Base-by-base conservation (phyloP, 192 early-diverging fungal genomes). In the Chytriomyces sp. region DNA sequence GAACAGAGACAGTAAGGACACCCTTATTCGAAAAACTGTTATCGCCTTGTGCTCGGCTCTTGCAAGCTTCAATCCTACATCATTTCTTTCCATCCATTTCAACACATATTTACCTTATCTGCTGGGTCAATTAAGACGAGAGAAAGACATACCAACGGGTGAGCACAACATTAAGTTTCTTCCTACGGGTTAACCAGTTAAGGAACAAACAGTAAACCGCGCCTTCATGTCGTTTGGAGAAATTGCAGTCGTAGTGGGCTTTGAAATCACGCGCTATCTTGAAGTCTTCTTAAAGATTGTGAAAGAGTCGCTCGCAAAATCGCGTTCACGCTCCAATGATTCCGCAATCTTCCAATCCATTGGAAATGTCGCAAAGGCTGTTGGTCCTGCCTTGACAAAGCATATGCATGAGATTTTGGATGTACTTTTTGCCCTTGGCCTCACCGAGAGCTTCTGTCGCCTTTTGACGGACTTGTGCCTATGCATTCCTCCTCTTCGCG, bases 331-430 rank as follows among this genome's bases (percentile, higher is more conserved):
- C 32, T 76, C 93, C 36, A 93, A 84, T 74, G 84, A 90, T 57
- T 76, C 86, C 28, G 76, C 93, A 31, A 80, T 90, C n/a, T 90
- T 94, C 39, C 79, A 84, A 64, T 91, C 92, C 37, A 89, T 94
- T 36, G 88, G 87, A 14, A 91, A 87, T 81, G 78, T 96, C 33
- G 92, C 92, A 0, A 84, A 79, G 19, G 91, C 93, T 25, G 89
- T 96, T 63, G 94, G 93, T 32, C 92, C 90, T 19, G 92, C 89
- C 5, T 76, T 96, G 49, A 93, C 75, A 34, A 90, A 89, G 59
- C 86, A 94, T 71, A 84, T 94, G 85, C 89, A 91, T 61, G 91
- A 93, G 5, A 73, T 94, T 32, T 61, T 95, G 40, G 94, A 95
- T 64, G 76, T 92, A 44, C 91, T 96, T 88, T 94, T 96, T 64